Evolutionary conservation across 202 grass and related monocot genomes (phyloP), one percentile per base, ranked within the genome.

Genomic region (Musa balbisiana): DNA sequence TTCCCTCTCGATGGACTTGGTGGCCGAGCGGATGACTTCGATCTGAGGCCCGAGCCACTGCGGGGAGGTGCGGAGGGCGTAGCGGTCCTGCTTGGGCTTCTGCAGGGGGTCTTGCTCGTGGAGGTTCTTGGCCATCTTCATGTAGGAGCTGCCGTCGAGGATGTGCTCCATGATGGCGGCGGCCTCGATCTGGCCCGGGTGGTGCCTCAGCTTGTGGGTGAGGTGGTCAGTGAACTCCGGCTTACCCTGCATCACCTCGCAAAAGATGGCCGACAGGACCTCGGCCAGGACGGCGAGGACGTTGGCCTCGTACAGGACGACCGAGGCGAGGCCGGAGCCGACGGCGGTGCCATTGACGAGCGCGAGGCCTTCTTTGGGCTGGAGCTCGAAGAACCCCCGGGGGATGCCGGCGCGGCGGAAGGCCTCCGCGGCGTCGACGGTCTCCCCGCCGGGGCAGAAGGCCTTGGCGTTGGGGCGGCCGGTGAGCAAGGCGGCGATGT

Each of bases 11-110:
- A 79, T 69, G 0, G 87, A 89, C 69, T 77, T 89, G 64, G 89
- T 96, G 51, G 92, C 89, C 3, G 81, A 76, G 0, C 92, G 87
- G 81, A 96, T 92, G 76, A 96, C 89, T 72, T 96, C 92, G 6
- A 96, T 83, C 15, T 96, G 92, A 1, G 92, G 92, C 4, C 92
- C 92, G 9, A 96, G 84, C 92, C 92, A 96, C 27, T 96, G 92
- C 23, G 92, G 92, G n/a, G 92, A 96, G 17, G 92, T 96, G 82
- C 92, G 92, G 10, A 96, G 92, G 12, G 92, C 92, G 79, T 96
- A 96, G 22, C 89, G 51, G 85, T 96, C 92, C 79, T 96, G 92
- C 71, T 96, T 96, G 5, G 92, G 92, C 80, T 96, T 96, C 84
- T 92, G 86, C 14, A 96, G 2, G 0, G 92, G 92, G 80, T 96